Evolutionary conservation across 2,329 filamentous ascomycete species (phyloP).

Genomic region (Penicillium sp.): DNA sequence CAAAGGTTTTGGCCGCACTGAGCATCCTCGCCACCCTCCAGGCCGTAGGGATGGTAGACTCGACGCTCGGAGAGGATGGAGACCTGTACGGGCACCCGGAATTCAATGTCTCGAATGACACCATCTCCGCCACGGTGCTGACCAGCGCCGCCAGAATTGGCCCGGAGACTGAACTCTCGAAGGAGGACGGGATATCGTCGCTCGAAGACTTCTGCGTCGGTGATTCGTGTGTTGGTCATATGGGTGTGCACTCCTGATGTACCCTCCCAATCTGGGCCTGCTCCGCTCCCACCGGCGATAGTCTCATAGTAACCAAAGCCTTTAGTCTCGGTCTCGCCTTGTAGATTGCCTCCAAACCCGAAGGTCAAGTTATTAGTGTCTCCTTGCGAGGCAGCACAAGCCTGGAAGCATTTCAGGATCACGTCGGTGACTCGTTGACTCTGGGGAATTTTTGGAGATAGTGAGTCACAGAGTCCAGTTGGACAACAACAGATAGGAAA

Average conservation of each 20-base stretch:
- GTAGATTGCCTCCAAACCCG: slow-evolving; percentile 29
- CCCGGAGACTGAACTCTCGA: slow-evolving; percentile 67
- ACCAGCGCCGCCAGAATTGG: slow-evolving; percentile 66
- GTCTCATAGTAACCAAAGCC: slow-evolving; percentile 81
- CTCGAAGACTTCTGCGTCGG: slow-evolving; percentile 79
- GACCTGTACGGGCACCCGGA: slow-evolving; percentile 75
- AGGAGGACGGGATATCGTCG: slow-evolving; percentile 75
- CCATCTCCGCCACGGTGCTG: slow-evolving; percentile 74
- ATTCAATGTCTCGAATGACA: slow-evolving; percentile 78
- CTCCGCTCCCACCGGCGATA: slow-evolving; percentile 76
- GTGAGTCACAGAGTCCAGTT: background rate
- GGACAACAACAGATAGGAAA: background rate
- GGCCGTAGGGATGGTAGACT: slow-evolving; percentile 75
- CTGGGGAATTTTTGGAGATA: slow-evolving; percentile 6
- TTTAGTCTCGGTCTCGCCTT: slow-evolving; percentile 21
- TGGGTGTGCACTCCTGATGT: slow-evolving; percentile 78
- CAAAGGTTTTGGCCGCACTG: slow-evolving; percentile 80
- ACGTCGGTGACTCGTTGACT: slow-evolving; percentile 58
- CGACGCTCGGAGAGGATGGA: slow-evolving; percentile 74
- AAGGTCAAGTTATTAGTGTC: slow-evolving; percentile 69
- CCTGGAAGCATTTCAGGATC: slow-evolving; percentile 74
- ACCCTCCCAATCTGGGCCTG: slow-evolving; percentile 72
- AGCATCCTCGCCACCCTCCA: slow-evolving; percentile 77
- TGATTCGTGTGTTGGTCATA: slow-evolving; percentile 86
- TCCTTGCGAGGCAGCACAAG: slow-evolving; percentile 74